Evolutionary conservation across 176 grass and related monocot genomes (phyloP).

Genomic region (Panicum miliaceum): DNA sequence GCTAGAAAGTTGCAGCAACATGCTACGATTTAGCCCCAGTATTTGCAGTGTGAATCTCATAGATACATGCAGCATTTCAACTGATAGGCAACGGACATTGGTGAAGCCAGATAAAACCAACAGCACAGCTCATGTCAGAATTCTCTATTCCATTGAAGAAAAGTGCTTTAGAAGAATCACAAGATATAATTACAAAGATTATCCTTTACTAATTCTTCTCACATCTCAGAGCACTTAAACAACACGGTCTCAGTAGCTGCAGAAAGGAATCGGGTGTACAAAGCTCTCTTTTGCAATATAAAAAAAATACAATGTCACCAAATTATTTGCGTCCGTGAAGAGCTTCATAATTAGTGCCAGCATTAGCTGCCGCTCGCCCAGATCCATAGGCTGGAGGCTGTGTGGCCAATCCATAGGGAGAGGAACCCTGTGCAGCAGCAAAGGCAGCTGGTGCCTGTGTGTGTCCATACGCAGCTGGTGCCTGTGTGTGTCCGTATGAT

Average conservation of each 20-base stretch:
- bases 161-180: constrained; percentile 3
- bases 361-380: constrained; percentile 51
- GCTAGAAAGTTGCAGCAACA: constrained; percentile 22
- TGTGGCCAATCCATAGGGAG: constrained; percentile 56
- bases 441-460: constrained; percentile 54
- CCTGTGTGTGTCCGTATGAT: constrained; percentile 66
- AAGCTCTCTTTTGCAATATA: constrained; percentile 35
- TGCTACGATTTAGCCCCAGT: background rate
- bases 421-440: constrained; percentile 40
- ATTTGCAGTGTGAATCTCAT: background rate
- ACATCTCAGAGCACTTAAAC: constrained; percentile 23
- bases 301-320: background rate
- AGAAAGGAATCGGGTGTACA: constrained; percentile 24
- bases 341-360: constrained; percentile 53
- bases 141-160: background rate
- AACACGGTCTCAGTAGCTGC: background rate
- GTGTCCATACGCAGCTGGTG: constrained; percentile 51
- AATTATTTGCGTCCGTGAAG: constrained; percentile 50
- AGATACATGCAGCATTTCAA: constrained; percentile 28
- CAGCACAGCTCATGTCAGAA: background rate
- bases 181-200: background rate
- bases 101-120: constrained; percentile 13
- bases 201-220: constrained; percentile 32
- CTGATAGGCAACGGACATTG: background rate
- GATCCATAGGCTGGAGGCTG: constrained; percentile 59